Conservation (phyloP, 1,284 basidiomycete genomes). For the Kalmanozyma brasiliensis region DNA sequence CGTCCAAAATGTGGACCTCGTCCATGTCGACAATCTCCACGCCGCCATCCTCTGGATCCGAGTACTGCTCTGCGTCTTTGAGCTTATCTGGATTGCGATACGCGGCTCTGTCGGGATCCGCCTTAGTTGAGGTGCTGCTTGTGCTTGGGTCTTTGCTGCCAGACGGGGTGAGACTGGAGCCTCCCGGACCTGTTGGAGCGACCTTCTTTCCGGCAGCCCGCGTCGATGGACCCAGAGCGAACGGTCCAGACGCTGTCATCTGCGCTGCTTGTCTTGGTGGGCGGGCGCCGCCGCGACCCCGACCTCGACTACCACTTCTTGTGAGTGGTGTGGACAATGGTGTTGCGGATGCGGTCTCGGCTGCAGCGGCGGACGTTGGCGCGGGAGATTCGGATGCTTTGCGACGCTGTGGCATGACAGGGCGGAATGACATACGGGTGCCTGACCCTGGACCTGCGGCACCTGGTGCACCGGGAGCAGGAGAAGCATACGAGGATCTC, state of each 20-base stretch:
- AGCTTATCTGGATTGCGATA: constrained; percentile 54
- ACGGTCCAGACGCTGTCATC: constrained; percentile 88
- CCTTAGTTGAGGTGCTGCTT: constrained; percentile 14
- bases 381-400: constrained; percentile 47
- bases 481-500: constrained; percentile 38
- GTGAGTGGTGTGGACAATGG: constrained; percentile 16
- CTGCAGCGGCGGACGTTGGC: constrained; percentile 14
- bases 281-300: constrained; percentile 48
- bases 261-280: constrained; percentile 69
- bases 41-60: constrained; percentile 51
- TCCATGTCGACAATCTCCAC: constrained; percentile 78
- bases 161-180: constrained; percentile 26
- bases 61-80: constrained; percentile 50
- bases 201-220: constrained; percentile 71
- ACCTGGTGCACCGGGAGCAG: constrained; percentile 20
- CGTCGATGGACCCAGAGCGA: constrained; percentile 80
- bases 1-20: constrained; percentile 81
- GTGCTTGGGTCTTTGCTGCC: constrained; percentile 10
- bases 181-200: constrained; percentile 34
- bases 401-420: constrained; percentile 61
- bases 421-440: constrained; percentile 55
- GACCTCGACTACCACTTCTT: constrained; percentile 35
- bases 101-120: constrained; percentile 34
- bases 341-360: constrained; percentile 19
- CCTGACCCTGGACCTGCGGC: constrained; percentile 20